Base-by-base conservation (phyloP, 768 basidiomycete species). In the Dendrothele bispora region DNA sequence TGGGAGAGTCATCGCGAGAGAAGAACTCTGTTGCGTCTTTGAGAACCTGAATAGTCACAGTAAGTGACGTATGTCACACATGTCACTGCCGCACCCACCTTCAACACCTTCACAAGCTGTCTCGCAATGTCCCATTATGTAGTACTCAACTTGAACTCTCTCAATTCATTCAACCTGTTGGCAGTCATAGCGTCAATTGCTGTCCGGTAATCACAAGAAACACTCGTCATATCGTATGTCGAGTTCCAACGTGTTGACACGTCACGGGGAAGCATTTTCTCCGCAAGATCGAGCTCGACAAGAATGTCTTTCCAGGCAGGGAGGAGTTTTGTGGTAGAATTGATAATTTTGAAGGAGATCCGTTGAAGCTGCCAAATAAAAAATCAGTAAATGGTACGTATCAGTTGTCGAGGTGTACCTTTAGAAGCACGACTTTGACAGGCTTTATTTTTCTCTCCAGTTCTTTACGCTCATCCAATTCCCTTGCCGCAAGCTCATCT, bases 161-260 rank as follows among this genome's bases (percentile, higher is more conserved):
- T 21, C 26, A 63, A 29, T 5, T 42, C 48, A 25, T 43, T 37
- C 2, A 43, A 30, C 5, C 39, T 20, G 25, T 55, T 41, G 30
- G 45, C 51, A 4, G 54, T 58, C 3, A 68, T 39, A n/a, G 14
- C 20, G 44, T 65, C 55, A 22, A 70, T 35, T 1, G 52, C 65
- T 5, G 11, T 26, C 7, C 55, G 46, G 49, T 72, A 67, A 10
- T 55, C 22, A 5, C 63, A 3, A 0, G 63, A 65, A 49, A 67
- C 60, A 1, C 53, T 18, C 0, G 68, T 46, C 68, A 72, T 69
- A 38, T 68, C 50, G 40, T 51, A 70, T 1, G 59, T 63, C 0
- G 62, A 71, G 41, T 70, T 72, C 70, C 68, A 72, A 1, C 61
- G 51, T 0, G 67, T 72, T 0, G 32, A n/a, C 2, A 72, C 67